These are phyloP conservation scores for Coemansia sp. DNA, from an alignment of 192 early-diverging fungal genomes.

Conservation along the genomic window DNA sequence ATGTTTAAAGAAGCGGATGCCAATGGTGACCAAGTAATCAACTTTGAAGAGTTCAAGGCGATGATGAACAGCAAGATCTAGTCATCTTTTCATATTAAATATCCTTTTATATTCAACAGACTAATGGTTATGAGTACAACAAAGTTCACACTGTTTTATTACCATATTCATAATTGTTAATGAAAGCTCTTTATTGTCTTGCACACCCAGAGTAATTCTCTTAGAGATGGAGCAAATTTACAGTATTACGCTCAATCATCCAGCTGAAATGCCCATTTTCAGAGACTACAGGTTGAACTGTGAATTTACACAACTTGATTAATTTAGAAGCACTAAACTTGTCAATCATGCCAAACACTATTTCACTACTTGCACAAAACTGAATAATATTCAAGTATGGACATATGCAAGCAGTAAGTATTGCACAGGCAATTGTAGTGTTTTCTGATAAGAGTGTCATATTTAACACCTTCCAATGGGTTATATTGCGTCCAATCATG, in stretches of 20 bases:
- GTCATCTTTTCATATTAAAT: too few relatives aligned
- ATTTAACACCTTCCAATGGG: neutral
- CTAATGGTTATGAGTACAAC: too few relatives aligned
- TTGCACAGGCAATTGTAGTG: neutral
- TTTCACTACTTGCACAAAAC: neutral
- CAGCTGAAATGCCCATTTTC: neutral
- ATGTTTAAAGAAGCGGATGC: slow-evolving; percentile 80
- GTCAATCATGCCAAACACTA: neutral
- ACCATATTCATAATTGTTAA: too few relatives aligned
- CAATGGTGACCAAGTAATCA: slow-evolving; percentile 66
- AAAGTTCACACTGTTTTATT: too few relatives aligned
- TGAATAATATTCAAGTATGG: neutral
- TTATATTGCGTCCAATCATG: neutral
- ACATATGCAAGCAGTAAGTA: neutral
- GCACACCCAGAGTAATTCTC: too few relatives aligned
- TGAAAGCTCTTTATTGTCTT: too few relatives aligned
- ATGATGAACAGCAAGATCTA: slow-evolving; percentile 55
- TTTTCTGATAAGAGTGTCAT: neutral
- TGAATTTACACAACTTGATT: neutral
- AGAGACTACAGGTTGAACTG: neutral
- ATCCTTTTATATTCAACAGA: too few relatives aligned
- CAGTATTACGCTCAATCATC: neutral
- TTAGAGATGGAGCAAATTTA: too few relatives aligned
- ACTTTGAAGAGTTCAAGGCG: slow-evolving; percentile 60
- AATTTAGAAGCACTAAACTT: neutral